Percentiles rank a stretch among this genome's conserved stretches.
phyloP scores from a whole-genome alignment of 106 monocot species.

The Amphibolis antarctica region DNA sequence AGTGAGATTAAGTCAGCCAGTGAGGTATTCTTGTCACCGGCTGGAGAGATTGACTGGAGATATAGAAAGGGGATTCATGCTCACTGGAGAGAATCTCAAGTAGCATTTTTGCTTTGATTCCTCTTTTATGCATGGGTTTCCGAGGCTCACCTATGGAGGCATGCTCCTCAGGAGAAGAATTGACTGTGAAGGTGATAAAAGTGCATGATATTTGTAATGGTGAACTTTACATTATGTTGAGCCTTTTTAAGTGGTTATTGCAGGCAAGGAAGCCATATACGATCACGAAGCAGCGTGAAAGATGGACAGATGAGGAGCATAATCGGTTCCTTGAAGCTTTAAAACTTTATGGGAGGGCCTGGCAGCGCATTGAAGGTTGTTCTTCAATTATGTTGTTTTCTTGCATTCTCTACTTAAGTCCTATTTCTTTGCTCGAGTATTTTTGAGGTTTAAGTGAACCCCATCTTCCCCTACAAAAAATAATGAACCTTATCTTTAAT shows the following conservation, averaged over 20 bases:
- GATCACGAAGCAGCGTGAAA: slow-evolving; percentile 22
- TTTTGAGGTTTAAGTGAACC: neutral
- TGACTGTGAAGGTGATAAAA: slow-evolving; percentile 15
- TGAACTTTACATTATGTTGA: too few species aligned
- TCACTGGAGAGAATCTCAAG: slow-evolving; percentile 1
- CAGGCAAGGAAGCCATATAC: slow-evolving; percentile 25
- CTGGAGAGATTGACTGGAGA: neutral
- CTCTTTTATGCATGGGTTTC: neutral
- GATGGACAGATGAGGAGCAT: slow-evolving; percentile 26
- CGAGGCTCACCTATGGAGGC: slow-evolving; percentile 6
- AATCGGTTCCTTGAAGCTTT: slow-evolving; percentile 19
- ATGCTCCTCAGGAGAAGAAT: slow-evolving; percentile 17
- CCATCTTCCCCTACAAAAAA: too few species aligned
- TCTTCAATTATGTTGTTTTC: neutral
- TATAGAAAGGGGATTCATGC: neutral
- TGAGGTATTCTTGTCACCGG: slow-evolving; percentile 4
- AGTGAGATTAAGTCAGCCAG: neutral
- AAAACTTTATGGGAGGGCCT: slow-evolving; percentile 23
- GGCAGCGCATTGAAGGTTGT: slow-evolving; percentile 26
- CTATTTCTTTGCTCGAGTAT: neutral
- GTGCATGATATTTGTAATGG: too few species aligned
- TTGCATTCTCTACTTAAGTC: neutral
- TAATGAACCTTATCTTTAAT: neutral
- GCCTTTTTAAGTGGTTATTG: neutral
- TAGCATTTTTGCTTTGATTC: neutral